Evolutionary conservation across 441 rosid species (phyloP).

Genomic region (Melastoma candidum): DNA sequence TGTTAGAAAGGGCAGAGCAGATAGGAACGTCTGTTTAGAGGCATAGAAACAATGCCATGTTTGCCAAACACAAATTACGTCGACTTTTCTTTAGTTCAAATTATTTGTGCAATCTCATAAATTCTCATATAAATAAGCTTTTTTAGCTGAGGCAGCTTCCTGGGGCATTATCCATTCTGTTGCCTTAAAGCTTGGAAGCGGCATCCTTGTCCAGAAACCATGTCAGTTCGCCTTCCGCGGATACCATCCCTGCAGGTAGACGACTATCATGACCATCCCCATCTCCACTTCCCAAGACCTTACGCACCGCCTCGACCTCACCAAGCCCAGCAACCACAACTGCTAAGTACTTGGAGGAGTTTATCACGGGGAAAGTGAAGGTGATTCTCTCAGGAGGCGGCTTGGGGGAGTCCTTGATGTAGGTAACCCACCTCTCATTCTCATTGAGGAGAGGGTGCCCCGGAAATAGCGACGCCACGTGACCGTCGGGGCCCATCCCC

Average conservation of each 20-base stretch:
- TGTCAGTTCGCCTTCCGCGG: slow-evolving; percentile 56
- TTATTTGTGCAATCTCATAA: no score
- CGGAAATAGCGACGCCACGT: slow-evolving; percentile 77
- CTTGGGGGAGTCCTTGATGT: slow-evolving; percentile 73
- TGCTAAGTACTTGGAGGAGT: slow-evolving; percentile 59
- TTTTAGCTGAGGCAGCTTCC: no score
- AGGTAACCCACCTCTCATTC: slow-evolving; percentile 63
- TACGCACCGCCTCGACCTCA: slow-evolving; percentile 47
- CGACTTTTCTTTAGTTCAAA: no score
- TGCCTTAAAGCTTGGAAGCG: slow-evolving; percentile 44
- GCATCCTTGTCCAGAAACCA: slow-evolving; percentile 90
- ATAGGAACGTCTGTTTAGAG: no score
- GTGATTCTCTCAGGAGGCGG: slow-evolving; percentile 83
- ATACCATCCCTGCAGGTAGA: slow-evolving; percentile 56
- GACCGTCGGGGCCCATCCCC: slow-evolving; percentile 94
- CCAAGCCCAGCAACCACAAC: slow-evolving; percentile 63
- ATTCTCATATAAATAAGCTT: no score
- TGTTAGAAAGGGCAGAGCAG: no score
- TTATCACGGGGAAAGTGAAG: slow-evolving; percentile 75
- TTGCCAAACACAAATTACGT: no score
- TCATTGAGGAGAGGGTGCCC: slow-evolving; percentile 61
- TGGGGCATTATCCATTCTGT: no score
- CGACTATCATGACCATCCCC: slow-evolving; percentile 18
- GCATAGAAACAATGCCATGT: no score
- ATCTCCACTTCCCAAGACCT: slow-evolving; percentile 35